Base-by-base conservation (phyloP, 2,329 filamentous ascomycete genomes). In the Tympanopsis confertula region DNA sequence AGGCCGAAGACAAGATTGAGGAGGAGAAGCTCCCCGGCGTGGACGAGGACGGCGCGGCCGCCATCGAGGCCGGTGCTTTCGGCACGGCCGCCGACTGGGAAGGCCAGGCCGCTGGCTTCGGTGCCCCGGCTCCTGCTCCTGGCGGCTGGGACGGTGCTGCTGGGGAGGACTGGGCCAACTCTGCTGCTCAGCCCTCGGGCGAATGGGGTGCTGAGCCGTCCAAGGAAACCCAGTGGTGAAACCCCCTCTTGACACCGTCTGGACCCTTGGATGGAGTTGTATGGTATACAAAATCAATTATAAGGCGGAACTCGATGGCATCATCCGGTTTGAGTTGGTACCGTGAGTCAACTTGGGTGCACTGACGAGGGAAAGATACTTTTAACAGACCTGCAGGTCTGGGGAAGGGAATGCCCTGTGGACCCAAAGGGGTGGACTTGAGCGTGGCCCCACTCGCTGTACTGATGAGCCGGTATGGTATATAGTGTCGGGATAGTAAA, bases 301-400 rank as follows among this genome's bases (percentile, higher is more conserved):
- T 40, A 42, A 35, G 46, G 41, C 39, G 45, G 44, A 46, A 29
- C 40, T 41, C 38, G 40, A 37, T 35, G 44, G 39, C 41, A 45
- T 40, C 32, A 39, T 44, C 47, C 46, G 47, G 42, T 47, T 47
- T 48, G 50, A 51, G 55, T 52, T 51, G 57, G 58, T 55, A 57
- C 57, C 45, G 46, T 50, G 63, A 66, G 63, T 69, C 63, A 65
- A 70, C 69, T 76, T 75, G 71, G 71, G 65, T 69, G 81, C 78
- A 82, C 87, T 95, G 72, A 95, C 83, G 88, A 95, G 87, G 89
- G 89, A 96, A 96, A 96, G 89, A 96, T 87, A 94, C 82, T 86
- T 74, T 59, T 61, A 54, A 57, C 57, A 59, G 64, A 60, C 58
- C 58, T 42, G 38, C 45, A 39, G 41, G 37, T 49, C 49, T 54